Percentiles rank a stretch among this genome's conserved stretches.
phyloP scores from a whole-genome alignment of 805 yeast species.

The Schizosaccharomyces japonicus region DNA sequence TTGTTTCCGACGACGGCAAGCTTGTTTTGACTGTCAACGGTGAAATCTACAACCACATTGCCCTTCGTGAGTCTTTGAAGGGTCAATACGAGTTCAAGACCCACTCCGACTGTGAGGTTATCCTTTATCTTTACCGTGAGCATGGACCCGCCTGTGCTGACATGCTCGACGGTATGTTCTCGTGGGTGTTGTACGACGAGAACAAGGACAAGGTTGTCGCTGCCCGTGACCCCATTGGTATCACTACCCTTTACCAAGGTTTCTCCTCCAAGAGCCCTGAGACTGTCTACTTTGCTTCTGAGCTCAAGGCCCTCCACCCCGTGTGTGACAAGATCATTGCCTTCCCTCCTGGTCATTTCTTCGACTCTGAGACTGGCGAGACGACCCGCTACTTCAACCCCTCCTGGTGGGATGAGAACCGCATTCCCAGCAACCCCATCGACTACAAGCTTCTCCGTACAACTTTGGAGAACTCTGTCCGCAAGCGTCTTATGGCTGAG shows the following conservation, averaged over 20 bases:
- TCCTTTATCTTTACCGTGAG: constrained; percentile 74
- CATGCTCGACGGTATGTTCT: constrained; percentile 92
- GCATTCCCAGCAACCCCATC: constrained; percentile 51
- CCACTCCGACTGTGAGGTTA: constrained; percentile 88
- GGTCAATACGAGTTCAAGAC: constrained; percentile 58
- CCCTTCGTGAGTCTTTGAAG: constrained; percentile 46
- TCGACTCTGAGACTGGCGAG: constrained; percentile 74
- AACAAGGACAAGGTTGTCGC: constrained; percentile 71
- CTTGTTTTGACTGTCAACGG: constrained; percentile 77
- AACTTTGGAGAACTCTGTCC: constrained; percentile 74
- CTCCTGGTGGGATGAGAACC: constrained; percentile 71
- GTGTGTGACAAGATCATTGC: constrained; percentile 83
- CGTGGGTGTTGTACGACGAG: constrained; percentile 74
- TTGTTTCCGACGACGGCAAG: constrained; percentile 53
- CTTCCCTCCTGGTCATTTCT: constrained; percentile 96
- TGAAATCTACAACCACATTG: constrained; percentile 91
- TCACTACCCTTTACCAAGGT: constrained; percentile 91
- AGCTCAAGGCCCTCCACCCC: constrained; percentile 76
- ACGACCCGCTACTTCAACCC: constrained; percentile 77
- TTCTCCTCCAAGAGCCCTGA: constrained; percentile 40
- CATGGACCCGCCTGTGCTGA: constrained; percentile 80
- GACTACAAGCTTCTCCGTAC: constrained; percentile 54
- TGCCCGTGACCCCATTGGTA: constrained; percentile 96
- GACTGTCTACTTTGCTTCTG: constrained; percentile 76
- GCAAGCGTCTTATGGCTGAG: constrained; percentile 98